Conservation (phyloP, 1,139 yeast species). For the Diutina ranongensis region DNA sequence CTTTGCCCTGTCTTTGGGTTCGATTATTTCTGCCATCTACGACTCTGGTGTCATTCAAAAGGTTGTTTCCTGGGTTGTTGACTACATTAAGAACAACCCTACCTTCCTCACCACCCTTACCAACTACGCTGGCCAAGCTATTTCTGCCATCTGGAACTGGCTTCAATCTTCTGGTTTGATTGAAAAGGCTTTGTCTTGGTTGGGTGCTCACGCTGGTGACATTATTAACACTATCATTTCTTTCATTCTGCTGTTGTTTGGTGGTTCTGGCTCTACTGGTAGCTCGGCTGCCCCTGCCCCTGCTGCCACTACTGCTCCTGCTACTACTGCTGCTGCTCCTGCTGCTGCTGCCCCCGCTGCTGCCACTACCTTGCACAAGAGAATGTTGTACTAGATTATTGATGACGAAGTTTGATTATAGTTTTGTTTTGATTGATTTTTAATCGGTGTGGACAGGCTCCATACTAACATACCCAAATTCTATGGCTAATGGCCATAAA, state of each 20-base stretch:
- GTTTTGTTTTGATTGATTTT: background rate
- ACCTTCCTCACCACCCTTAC: background rate
- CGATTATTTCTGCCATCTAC: background rate
- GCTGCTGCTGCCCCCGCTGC: slow-evolving; percentile 2
- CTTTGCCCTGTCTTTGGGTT: slow-evolving; percentile 1
- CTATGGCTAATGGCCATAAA: background rate
- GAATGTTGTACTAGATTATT: slow-evolving; percentile 3
- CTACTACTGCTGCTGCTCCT: background rate
- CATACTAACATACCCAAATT: background rate
- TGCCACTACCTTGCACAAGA: slow-evolving; percentile 1
- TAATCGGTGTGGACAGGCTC: background rate
- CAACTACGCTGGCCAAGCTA: background rate
- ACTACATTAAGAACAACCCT: slow-evolving; percentile 2
- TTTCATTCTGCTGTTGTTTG: background rate
- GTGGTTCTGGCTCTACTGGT: background rate
- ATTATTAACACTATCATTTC: background rate
- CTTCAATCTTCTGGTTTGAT: background rate
- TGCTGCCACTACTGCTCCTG: background rate
- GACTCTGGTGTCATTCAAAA: slow-evolving; percentile 4
- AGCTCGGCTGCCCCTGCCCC: background rate
- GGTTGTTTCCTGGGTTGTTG: background rate
- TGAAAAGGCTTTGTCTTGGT: background rate
- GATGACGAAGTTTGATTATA: background rate
- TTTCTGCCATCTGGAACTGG: background rate
- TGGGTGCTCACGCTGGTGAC: background rate